These are phyloP conservation scores for Tetraselmis chui DNA, from an alignment of 139 green algal genomes.

Conservation along the genomic window DNA sequence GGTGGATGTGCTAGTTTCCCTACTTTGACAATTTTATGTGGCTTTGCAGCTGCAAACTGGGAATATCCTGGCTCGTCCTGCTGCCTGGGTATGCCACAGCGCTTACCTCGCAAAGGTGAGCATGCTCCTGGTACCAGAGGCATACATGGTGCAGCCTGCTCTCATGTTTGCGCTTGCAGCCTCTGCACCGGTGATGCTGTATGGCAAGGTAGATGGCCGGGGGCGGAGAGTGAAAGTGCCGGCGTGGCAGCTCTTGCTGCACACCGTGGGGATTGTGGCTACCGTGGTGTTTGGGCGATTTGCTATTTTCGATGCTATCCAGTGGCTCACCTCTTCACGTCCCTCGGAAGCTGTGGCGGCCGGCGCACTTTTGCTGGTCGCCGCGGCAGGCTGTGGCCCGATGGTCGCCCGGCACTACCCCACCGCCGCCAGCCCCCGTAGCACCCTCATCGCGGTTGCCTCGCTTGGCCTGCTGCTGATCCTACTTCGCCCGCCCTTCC, in stretches of 20 bases:
- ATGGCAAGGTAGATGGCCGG: too few species aligned
- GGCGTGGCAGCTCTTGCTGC: constrained; percentile 45
- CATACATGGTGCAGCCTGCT: constrained; percentile 17
- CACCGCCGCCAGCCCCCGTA: not conserved
- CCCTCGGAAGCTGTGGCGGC: constrained; percentile 76
- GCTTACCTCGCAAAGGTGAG: constrained; percentile 76
- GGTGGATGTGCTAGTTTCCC: too few species aligned
- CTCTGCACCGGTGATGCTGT: too few species aligned
- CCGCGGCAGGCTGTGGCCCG: constrained; percentile 48
- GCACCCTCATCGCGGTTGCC: constrained; percentile 27
- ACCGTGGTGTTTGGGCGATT: constrained; percentile 65
- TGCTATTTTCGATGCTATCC: constrained; percentile 80
- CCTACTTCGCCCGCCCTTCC: constrained; percentile 44
- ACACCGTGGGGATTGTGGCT: constrained; percentile 37
- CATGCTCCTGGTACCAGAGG: constrained; percentile 81
- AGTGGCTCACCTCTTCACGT: constrained; percentile 33
- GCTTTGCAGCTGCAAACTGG: too few species aligned
- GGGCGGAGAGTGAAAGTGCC: too few species aligned
- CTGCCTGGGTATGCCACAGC: constrained; percentile 44
- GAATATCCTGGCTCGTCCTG: constrained; percentile 9
- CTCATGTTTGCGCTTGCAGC: too few species aligned
- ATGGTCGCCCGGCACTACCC: constrained; percentile 63
- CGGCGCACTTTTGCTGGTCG: constrained; percentile 57
- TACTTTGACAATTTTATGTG: too few species aligned
- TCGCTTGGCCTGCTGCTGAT: constrained; percentile 44